Percentiles rank a stretch among this genome's conserved stretches.
These are phyloP conservation scores for Echria macrotheca DNA, from an alignment of 495 filamentous ascomycete genomes.

Conservation along the genomic window DNA sequence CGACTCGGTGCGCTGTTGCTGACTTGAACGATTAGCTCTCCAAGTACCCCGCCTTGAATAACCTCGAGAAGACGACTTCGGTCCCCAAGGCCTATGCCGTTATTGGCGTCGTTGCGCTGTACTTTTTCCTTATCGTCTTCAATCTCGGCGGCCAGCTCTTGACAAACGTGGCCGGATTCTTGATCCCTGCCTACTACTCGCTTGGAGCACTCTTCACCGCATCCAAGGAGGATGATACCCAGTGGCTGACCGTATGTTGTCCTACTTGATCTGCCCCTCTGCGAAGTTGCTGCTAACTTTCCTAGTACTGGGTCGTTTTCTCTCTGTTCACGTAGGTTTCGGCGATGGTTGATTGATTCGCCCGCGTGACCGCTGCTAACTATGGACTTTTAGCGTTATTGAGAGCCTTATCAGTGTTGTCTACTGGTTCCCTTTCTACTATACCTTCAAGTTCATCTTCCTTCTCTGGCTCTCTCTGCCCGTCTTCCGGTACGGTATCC, in stretches of 20 bases:
- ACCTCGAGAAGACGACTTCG: conserved; percentile 92
- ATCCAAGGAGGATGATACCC: conserved; percentile 82
- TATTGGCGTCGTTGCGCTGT: conserved; percentile 76
- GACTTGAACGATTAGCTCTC: conserved; percentile 61
- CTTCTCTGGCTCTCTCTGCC: conserved; percentile 96
- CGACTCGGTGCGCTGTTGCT: conserved; percentile 15
- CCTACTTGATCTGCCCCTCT: too few relatives aligned
- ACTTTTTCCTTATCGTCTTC: conserved; percentile 98
- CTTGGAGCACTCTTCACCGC: conserved; percentile 81
- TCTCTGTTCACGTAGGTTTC: conserved; percentile 71
- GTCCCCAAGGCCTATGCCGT: conserved; percentile 95
- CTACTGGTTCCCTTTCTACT: conserved; percentile 99
- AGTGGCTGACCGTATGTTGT: conserved; percentile 61
- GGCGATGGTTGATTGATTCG: too few relatives aligned
- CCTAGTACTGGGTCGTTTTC: conserved; percentile 96
- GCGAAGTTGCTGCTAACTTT: conserved; percentile 27
- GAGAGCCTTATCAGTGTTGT: conserved; percentile 90
- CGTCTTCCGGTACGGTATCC: conserved; percentile 83
- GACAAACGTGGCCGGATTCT: conserved; percentile 92
- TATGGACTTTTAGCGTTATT: conserved; percentile 67
- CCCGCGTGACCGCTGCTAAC: too few relatives aligned
- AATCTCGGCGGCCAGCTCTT: conserved; percentile 97
- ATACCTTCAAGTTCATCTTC: conserved; percentile 97
- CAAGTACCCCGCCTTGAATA: conserved; percentile 90
- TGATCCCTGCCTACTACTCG: conserved; percentile 94